phyloP scores from a whole-genome alignment of 148 eudicot species.

The Polygonum maritimum region DNA sequence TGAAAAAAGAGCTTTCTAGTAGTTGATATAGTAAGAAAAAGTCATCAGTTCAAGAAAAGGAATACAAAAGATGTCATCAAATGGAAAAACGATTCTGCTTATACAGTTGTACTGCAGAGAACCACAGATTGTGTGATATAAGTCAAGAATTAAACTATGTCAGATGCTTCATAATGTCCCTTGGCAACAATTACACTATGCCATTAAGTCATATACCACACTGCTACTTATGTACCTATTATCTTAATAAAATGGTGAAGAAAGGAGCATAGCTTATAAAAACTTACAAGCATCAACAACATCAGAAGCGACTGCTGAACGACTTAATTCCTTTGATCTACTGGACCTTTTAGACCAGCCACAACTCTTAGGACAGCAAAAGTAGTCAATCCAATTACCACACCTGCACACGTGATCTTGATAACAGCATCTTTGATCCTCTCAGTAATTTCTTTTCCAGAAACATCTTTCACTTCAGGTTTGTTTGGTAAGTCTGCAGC shows the following conservation, averaged over 20 bases:
- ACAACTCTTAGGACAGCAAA: constrained; percentile 55
- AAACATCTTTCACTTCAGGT: constrained; percentile 23
- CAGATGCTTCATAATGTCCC: background rate
- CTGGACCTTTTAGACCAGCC: constrained; percentile 34
- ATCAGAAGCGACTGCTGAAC: constrained; percentile 68
- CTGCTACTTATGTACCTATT: background rate
- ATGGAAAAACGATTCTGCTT: background rate
- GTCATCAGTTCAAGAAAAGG: background rate
- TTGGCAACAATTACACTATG: background rate
- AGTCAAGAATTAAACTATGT: background rate
- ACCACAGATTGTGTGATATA: background rate
- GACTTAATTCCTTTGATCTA: constrained; percentile 29
- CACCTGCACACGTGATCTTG: constrained; percentile 86
- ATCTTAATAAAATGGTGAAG: background rate
- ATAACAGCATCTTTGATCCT: constrained; percentile 72
- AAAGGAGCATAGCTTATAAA: background rate
- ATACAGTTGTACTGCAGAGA: background rate
- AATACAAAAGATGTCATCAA: background rate
- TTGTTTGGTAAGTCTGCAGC: constrained; percentile 23
- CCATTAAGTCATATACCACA: background rate
- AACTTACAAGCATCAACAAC: constrained; percentile 67
- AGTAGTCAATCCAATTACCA: constrained; percentile 69
- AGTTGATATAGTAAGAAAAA: background rate
- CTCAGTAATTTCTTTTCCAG: constrained; percentile 51
- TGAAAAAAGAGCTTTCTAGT: background rate